Evolutionary conservation across 2,329 filamentous ascomycete species (phyloP), one percentile per base, ranked within the genome.

Genomic region (Graphiopsis chlorocephala): DNA sequence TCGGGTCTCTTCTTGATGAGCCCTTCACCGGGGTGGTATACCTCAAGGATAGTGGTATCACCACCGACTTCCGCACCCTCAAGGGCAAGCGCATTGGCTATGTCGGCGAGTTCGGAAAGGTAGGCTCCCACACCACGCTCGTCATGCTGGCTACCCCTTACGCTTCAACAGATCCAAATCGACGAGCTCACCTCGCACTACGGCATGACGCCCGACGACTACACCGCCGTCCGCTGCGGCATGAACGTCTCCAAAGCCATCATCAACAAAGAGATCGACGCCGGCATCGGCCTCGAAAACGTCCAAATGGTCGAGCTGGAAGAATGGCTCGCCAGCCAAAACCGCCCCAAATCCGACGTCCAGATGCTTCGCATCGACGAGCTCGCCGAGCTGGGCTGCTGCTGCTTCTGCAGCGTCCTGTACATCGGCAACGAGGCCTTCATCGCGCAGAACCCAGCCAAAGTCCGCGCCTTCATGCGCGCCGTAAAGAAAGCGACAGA

Each of bases 231-330:
- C 8, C 88, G 90, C 65, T 92, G 90, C 74, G 90, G 90, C 68
- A 93, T 92, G 90, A 92, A 93, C 76, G 88, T 93, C 57, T 88
- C 87, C 76, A 89, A 89, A 75, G 89, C 89, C 71, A 91, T 92
- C 77, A 90, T 90, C 76, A 82, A 84, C 65, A 89, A 89, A 69
- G 83, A 84, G 45, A 91, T 92, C 69, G 88, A 92, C 73, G 90
- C 90, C 20, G 90, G 90, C 38, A 87, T 91, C 72, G 90, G 90
- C 20, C 85, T 93, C 5, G 90, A 92, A 77, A 93, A 93, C 73
- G 90, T 92, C 7, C 90, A 93, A 77, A 92, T 92, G 90, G 90
- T 92, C 50, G 90, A 92, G 78, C 83, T 93, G 1, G 89, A 90
- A 76, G 89, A 91, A 73, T 92, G 89, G 90, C 86, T 92, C 23